phyloP scores from a whole-genome alignment of 257 asterid genomes.

The Paulownia fortunei region DNA sequence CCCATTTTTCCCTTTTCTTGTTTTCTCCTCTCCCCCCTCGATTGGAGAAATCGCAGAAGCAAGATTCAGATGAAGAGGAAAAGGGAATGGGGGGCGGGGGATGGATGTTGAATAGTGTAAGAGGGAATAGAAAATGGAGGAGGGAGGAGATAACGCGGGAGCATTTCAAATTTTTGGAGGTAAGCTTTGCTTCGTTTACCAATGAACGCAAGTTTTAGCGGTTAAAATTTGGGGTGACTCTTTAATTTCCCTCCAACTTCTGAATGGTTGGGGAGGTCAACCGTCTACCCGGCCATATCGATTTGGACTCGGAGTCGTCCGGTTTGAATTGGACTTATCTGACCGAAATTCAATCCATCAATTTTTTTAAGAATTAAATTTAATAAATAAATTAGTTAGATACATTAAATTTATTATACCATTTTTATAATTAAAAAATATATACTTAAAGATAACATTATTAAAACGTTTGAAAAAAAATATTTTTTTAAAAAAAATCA shows the following conservation, averaged over 20 bases:
- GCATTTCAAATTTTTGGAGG: constrained; percentile 49
- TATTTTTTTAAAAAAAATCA: too few species aligned
- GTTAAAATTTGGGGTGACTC: constrained; percentile 9
- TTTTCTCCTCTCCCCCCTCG: neutral
- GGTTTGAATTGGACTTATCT: too few species aligned
- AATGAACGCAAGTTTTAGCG: constrained; percentile 39
- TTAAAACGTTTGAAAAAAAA: too few species aligned
- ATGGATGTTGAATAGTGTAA: neutral
- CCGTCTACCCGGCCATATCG: neutral
- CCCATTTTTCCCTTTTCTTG: constrained; percentile 44
- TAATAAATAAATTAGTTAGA: too few species aligned
- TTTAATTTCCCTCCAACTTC: constrained; percentile 49
- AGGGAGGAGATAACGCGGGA: constrained; percentile 54
- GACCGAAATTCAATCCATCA: too few species aligned
- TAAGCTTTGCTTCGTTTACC: neutral
- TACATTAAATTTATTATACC: too few species aligned
- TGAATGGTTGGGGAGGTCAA: constrained; percentile 11
- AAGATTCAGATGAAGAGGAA: constrained; percentile 23
- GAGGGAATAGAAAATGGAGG: constrained; percentile 13
- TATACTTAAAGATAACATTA: too few species aligned
- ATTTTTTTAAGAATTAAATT: too few species aligned
- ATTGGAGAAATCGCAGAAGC: neutral
- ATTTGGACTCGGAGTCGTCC: neutral
- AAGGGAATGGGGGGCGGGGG: neutral
- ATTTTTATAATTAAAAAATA: too few species aligned